Evolutionary conservation across 352 stramenopile species (phyloP), one percentile per base, ranked within the genome.

Genomic region (Globisporangium perplexum): DNA sequence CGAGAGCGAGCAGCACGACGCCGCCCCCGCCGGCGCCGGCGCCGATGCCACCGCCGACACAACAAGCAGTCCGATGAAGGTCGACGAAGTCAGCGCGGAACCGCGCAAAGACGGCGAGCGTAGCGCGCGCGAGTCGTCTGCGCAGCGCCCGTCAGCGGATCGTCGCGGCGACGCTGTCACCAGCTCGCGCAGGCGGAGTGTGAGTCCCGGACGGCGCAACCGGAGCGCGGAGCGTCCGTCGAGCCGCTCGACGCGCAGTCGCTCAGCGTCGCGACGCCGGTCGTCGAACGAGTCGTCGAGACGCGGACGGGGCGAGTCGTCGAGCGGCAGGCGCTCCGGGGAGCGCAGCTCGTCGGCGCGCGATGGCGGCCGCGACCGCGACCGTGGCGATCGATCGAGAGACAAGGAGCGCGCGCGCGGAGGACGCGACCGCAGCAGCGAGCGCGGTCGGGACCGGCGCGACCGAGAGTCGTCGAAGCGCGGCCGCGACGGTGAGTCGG

Each of bases 241-340:
- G 35, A 38, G 23, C 22, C 35, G 41, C 41, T 36, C 33, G 47
- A 64, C 50, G 26, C 15, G 20, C 65, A 66, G 55, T 39, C 59
- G 65, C 20, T 87, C 77, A 10, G 57, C 60, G 17, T 83, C 74
- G 35, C 69, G 69, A 38, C 68, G 69, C 55, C 69, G 55, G 26
- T 74, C 65, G n/a, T 55, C 51, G 31, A 66, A 66, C 7, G 69
- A 74, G 33, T 68, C 67, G 10, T 67, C 70, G 24, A 59, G 55
- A 28, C 51, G 51, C 38, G 69, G 66, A 36, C 65, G 66, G 39
- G 60, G 52, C 3, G 65, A 63, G 23, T 61, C 57, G 33, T 63
- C 52, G 20, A 22, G 47, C 35, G 36, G 18, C 14, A 62, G 60
- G 22, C 59, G 65, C n/a, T 62, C 55, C 12, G 48, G 48, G 3